Conservation (phyloP, 768 basidiomycete genomes). For the Phylloporus sp. region DNA sequence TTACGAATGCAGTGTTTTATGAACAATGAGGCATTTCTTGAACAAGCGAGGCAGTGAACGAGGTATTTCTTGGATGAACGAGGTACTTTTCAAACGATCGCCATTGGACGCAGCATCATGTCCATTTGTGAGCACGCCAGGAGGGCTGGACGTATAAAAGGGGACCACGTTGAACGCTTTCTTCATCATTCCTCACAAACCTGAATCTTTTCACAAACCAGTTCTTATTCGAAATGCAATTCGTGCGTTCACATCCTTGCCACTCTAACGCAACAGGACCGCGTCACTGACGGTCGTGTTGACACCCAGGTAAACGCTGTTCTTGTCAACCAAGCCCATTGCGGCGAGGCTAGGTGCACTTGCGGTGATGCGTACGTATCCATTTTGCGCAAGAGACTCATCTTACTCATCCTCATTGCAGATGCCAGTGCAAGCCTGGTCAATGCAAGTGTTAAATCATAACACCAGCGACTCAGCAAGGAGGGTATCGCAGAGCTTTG, state of each 20-base stretch:
- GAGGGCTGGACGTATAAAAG: too few species aligned
- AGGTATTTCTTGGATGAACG: too few species aligned
- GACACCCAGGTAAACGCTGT: neutral
- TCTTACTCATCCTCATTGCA: neutral
- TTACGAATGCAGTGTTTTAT: too few species aligned
- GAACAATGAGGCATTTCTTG: too few species aligned
- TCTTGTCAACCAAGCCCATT: neutral
- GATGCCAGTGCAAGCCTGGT: neutral
- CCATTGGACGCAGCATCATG: too few species aligned
- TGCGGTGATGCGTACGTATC: neutral
- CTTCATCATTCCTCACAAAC: neutral
- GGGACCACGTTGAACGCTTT: neutral
- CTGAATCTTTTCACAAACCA: neutral
- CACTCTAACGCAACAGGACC: too few species aligned
- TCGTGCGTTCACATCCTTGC: neutral
- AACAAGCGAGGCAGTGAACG: too few species aligned
- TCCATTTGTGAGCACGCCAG: too few species aligned
- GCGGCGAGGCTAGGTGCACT: neutral
- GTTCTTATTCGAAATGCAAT: neutral
- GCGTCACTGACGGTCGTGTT: neutral
- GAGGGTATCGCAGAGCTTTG: neutral
- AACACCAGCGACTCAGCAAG: too few species aligned
- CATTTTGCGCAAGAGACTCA: too few species aligned
- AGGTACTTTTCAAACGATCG: too few species aligned
- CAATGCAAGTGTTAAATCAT: neutral